Percentiles rank a stretch among this genome's conserved stretches.
phyloP scores from a whole-genome alignment of 331 rosid genomes.

The Malus hybrid region DNA sequence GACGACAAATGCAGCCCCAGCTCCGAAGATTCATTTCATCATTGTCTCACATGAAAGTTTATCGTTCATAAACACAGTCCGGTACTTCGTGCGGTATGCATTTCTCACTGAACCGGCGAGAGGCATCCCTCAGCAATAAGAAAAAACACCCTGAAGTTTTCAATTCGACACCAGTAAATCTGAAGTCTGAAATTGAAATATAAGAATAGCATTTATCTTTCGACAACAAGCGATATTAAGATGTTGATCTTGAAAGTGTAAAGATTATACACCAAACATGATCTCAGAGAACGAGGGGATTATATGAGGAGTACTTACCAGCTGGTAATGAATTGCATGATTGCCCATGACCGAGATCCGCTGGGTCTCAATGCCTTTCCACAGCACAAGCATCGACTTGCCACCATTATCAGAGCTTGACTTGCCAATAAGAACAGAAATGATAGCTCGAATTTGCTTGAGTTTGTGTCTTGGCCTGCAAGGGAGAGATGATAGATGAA shows the following conservation, averaged over 20 bases:
- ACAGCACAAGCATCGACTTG: constrained; percentile 71
- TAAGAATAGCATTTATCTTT: not conserved
- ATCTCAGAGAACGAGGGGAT: not conserved
- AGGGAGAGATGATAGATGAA: not conserved
- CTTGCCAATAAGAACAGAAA: constrained; percentile 52
- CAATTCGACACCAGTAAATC: not conserved
- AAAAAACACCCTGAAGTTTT: constrained; percentile 58
- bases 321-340: constrained; percentile 56
- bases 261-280: no score
- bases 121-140: constrained; percentile 50
- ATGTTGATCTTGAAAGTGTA: not conserved
- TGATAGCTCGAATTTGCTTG: constrained; percentile 26
- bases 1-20: constrained; percentile 77
- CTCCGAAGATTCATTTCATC: constrained; percentile 70
- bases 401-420: constrained; percentile 63
- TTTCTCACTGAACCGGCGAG: constrained; percentile 66
- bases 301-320: constrained; percentile 41
- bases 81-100: constrained; percentile 57
- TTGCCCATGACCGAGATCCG: constrained; percentile 64
- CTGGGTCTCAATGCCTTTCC: constrained; percentile 74
- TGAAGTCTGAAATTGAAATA: not conserved
- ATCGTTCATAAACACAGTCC: not conserved
- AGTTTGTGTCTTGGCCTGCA: constrained; percentile 36
- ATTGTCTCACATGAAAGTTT: constrained; percentile 49
- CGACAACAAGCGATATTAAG: not conserved